Conservation (phyloP, 1,284 basidiomycete species). For the Cryptococcus sp. region DNA sequence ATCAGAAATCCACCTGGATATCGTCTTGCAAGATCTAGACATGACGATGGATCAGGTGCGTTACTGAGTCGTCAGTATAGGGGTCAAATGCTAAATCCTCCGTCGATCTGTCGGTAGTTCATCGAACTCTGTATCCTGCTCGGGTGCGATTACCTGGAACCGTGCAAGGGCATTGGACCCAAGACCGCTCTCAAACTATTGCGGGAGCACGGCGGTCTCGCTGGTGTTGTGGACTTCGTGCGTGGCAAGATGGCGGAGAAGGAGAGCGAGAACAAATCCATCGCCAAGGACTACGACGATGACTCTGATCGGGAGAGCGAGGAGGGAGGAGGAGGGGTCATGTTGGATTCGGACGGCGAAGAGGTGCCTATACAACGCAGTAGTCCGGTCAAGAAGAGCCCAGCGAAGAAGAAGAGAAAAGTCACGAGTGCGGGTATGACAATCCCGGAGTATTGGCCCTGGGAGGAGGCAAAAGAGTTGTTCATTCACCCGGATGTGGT, state of each 20-base stretch:
- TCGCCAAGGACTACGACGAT: constrained; percentile 22
- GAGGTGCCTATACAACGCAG: constrained; percentile 22
- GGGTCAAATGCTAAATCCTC: not conserved
- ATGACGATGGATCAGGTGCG: constrained; percentile 89
- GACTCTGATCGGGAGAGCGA: constrained; percentile 39
- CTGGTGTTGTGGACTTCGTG: constrained; percentile 76
- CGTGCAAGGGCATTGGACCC: constrained; percentile 60
- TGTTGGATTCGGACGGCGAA: constrained; percentile 35
- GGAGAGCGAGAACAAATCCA: constrained; percentile 45
- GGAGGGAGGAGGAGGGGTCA: constrained; percentile 31
- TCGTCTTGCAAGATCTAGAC: constrained; percentile 80
- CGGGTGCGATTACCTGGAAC: constrained; percentile 92
- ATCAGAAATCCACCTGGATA: constrained; percentile 81
- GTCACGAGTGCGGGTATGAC: constrained; percentile 66
- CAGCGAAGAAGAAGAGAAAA: constrained; percentile 49
- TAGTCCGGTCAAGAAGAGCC: constrained; percentile 38
- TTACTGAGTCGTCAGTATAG: not conserved
- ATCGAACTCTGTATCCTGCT: constrained; percentile 95
- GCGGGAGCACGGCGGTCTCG: constrained; percentile 80
- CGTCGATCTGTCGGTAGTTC: constrained; percentile 62
- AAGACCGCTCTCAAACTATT: constrained; percentile 92
- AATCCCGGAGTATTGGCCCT: constrained; percentile 93
- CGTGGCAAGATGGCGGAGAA: constrained; percentile 68
- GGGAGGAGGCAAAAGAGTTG: constrained; percentile 88
- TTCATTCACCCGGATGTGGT: constrained; percentile 88